phyloP scores from a whole-genome alignment of 192 early-diverging fungal genomes.

The Backusella luteola region DNA sequence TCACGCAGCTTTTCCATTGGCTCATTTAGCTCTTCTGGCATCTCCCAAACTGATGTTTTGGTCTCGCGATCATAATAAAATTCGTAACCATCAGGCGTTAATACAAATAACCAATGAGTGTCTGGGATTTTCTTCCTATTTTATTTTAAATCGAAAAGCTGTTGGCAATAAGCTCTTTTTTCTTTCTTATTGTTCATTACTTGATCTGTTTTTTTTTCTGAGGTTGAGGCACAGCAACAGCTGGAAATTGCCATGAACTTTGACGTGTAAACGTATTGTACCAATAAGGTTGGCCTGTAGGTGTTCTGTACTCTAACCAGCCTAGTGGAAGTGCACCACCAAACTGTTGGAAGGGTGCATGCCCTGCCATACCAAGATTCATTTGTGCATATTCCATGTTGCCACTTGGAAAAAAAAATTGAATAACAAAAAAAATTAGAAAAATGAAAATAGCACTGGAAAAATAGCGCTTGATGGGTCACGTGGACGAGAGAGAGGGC shows the following conservation, averaged over 20 bases:
- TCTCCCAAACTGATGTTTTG: conserved; percentile 66
- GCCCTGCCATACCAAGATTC: not conserved
- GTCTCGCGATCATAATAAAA: conserved; percentile 78
- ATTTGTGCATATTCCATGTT: not conserved
- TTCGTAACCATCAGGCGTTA: conserved; percentile 66
- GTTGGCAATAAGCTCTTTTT: conserved; percentile 35
- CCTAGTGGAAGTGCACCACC: conserved; percentile 44
- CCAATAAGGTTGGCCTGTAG: conserved; percentile 67
- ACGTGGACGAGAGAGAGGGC: not conserved
- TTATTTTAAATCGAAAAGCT: conserved; percentile 23
- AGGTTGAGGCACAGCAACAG: conserved; percentile 12
- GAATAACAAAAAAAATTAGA: not conserved
- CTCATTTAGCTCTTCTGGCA: conserved; percentile 34
- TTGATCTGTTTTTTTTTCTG: conserved; percentile 19
- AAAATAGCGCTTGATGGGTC: not conserved
- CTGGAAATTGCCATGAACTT: conserved; percentile 67
- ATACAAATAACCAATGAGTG: conserved; percentile 71
- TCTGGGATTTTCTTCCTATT: conserved; percentile 62
- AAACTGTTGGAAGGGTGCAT: not conserved
- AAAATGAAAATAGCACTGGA: not conserved
- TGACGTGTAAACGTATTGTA: conserved; percentile 69
- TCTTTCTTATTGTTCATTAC: conserved; percentile 40
- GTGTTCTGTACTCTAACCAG: conserved; percentile 62
- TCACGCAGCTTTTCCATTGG: conserved; percentile 27
- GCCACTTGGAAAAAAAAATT: not conserved